phyloP scores from a whole-genome alignment of 106 monocot species.

The Allium fistulosum region DNA sequence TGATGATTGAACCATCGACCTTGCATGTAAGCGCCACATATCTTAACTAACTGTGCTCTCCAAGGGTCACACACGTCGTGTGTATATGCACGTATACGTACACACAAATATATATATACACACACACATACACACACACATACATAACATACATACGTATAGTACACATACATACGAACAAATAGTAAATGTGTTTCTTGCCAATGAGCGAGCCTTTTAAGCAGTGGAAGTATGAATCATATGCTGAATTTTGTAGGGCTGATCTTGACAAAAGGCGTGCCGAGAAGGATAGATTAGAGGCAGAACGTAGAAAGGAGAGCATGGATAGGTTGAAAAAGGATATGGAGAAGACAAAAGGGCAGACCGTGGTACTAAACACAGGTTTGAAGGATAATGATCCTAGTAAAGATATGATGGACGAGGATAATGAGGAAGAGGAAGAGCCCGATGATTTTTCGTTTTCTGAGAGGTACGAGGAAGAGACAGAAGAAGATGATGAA shows the following conservation, averaged over 20 bases:
- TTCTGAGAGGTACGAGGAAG: slow-evolving; percentile 45
- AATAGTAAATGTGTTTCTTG: no score
- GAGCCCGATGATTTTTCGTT: slow-evolving; percentile 29
- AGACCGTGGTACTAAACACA: slow-evolving; percentile 81
- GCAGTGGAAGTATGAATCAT: background rate
- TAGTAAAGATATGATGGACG: slow-evolving; percentile 26
- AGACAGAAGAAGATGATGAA: slow-evolving; percentile 63
- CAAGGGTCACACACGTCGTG: no score
- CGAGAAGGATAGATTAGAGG: slow-evolving; percentile 77
- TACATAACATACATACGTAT: no score
- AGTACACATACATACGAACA: no score
- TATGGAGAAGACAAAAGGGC: slow-evolving; percentile 81
- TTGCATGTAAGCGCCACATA: no score
- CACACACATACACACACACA: no score
- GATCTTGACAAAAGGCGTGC: slow-evolving; percentile 86
- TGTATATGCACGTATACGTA: no score
- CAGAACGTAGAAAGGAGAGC: slow-evolving; percentile 50
- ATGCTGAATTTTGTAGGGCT: slow-evolving; percentile 38
- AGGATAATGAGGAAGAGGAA: slow-evolving; percentile 57
- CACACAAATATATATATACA: no score
- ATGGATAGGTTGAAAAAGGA: slow-evolving; percentile 78
- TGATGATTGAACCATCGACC: no score
- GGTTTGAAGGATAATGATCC: slow-evolving; percentile 66
- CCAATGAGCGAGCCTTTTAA: no score
- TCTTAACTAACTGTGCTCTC: no score